Evolutionary conservation across 495 filamentous ascomycete species (phyloP), one percentile per base, ranked within the genome.

Genomic region (Aspergillus leporis): DNA sequence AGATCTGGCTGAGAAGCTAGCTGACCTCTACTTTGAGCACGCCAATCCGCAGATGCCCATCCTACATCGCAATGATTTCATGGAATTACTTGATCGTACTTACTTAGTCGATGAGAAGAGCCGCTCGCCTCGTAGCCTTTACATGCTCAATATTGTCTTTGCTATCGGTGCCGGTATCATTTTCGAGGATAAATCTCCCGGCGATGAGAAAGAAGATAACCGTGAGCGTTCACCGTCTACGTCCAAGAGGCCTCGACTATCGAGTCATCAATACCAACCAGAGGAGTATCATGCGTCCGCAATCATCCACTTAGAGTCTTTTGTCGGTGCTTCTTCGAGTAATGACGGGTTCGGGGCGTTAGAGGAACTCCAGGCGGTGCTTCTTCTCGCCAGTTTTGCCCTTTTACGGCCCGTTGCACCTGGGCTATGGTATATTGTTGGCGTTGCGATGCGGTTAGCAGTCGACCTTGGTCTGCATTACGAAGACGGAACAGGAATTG

Each of bases 251-350:
- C 74, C 73, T 30, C 75, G 75, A 55, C 60, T 83, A 6, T 79
- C 82, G n/a, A 78, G 70, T 48, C 78, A 85, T 66, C 91, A 96
- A 68, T 84, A 85, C 60, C 92, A 93, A 67, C 90, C 93, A 3
- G 93, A 98, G 73, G 91, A 96, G 69, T 98, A 98, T 70, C 93
- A 98, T 72, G 92, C 93, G 6, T 91, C 91, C 52, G 93, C 93
- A 4, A 92, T 97, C 61, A 82, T 95, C 36, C 90, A 98, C 67
- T 78, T 97, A 16, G 93, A 97, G 69, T 86, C 87, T 1, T 96
- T 94, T 66, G 80, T 97, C 0, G 87, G 88, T 13, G 87, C 83
- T 28, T 86, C 79, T 13, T 73, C 83, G 8, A 71, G 81, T 5
- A 71, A 74, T 34, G 85, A 88, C 56, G 85, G 87, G 1, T 87